These are phyloP conservation scores for Leishmania lainsoni DNA, from an alignment of 208 protist species.

Conservation along the genomic window DNA sequence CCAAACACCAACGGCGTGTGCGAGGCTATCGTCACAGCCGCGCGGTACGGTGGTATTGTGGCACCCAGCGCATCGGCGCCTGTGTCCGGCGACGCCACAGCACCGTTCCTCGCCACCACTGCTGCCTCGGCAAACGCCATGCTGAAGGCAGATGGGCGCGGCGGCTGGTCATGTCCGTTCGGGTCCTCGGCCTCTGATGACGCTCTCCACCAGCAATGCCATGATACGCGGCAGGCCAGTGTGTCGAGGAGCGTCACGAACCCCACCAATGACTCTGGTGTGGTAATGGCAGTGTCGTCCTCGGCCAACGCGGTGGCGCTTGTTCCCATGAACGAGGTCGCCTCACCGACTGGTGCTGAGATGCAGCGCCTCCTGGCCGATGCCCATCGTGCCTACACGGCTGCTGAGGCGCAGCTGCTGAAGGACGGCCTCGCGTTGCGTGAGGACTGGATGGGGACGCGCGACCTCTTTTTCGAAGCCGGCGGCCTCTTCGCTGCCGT, in stretches of 20 bases:
- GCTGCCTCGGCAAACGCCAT: background rate
- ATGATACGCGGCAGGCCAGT: background rate
- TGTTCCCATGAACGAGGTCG: background rate
- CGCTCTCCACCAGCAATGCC: background rate
- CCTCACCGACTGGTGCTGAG: conserved; percentile 2
- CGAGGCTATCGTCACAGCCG: conserved; percentile 3
- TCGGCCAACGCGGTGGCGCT: background rate
- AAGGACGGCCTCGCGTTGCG: conserved; percentile 59
- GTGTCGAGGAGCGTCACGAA: background rate
- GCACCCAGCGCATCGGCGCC: background rate
- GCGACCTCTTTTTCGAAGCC: conserved; percentile 70
- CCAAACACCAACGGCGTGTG: conserved; percentile 13
- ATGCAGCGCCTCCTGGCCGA: conserved; percentile 32
- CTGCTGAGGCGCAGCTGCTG: conserved; percentile 45
- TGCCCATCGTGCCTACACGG: conserved; percentile 32
- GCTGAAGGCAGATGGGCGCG: background rate
- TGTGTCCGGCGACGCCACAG: background rate
- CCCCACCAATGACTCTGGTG: background rate
- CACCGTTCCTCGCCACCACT: background rate
- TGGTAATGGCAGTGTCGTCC: background rate
- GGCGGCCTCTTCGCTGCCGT: conserved; percentile 61
- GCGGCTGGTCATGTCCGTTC: background rate
- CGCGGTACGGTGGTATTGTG: background rate
- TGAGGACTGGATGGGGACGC: conserved; percentile 60
- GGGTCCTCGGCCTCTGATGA: conserved; percentile 8